Conservation (phyloP, 2,329 filamentous ascomycete species). For the Neofusicoccum sp. region DNA sequence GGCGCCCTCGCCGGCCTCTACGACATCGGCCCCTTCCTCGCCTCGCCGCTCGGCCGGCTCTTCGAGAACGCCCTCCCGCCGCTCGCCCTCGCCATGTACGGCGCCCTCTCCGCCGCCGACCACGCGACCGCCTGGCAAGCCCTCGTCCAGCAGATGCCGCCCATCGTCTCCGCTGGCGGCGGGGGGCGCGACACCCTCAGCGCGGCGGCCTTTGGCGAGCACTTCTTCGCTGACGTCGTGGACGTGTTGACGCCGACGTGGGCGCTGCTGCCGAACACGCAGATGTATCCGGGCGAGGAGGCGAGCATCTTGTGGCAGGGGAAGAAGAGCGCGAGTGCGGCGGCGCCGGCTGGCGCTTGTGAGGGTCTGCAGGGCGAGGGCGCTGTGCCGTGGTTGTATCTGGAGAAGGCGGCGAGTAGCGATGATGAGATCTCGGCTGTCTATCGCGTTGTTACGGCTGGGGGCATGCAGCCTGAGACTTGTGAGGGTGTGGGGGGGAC, state of each 20-base stretch:
- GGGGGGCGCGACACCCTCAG: background rate
- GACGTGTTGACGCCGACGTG: conserved; percentile 57
- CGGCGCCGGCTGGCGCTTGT: conserved; percentile 50
- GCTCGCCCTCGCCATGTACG: conserved; percentile 12
- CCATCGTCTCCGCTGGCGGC: background rate
- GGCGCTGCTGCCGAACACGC: conserved; percentile 44
- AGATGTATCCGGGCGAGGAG: conserved; percentile 30
- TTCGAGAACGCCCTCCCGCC: conserved; percentile 1
- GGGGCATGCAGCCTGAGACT: conserved; percentile 41
- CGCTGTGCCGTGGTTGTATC: conserved; percentile 48
- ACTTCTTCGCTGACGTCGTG: conserved; percentile 60
- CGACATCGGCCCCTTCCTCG: conserved; percentile 20
- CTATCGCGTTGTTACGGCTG: conserved; percentile 50
- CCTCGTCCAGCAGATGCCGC: background rate
- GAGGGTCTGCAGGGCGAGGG: conserved; percentile 36
- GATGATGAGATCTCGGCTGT: conserved; percentile 44
- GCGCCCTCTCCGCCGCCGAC: background rate
- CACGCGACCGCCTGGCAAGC: background rate
- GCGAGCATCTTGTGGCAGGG: conserved; percentile 23
- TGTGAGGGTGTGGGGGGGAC: conserved; percentile 35
- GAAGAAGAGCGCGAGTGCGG: conserved; percentile 50
- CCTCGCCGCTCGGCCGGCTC: background rate
- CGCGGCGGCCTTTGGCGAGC: conserved; percentile 55
- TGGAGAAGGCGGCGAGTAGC: conserved; percentile 34
- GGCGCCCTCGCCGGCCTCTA: conserved; percentile 22